Conservation (phyloP, 2,329 filamentous ascomycete species). For the Tolypocladium endophyticum region DNA sequence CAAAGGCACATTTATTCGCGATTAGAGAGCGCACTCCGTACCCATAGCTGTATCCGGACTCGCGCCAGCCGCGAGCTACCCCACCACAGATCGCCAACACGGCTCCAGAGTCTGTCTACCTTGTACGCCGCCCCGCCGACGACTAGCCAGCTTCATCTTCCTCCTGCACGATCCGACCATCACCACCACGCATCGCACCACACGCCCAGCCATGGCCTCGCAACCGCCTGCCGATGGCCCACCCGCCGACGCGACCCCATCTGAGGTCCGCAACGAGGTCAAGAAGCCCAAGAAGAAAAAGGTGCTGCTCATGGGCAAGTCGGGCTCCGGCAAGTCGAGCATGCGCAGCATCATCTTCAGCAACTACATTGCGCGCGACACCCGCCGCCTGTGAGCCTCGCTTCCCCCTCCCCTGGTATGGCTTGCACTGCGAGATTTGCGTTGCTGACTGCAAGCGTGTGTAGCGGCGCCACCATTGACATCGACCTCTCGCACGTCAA, state of each 20-base stretch:
- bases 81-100: not conserved
- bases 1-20: too few relatives aligned
- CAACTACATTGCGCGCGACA: slow-evolving; percentile 96
- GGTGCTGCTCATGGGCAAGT: slow-evolving; percentile 87
- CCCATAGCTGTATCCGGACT: too few relatives aligned
- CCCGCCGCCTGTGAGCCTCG: slow-evolving; percentile 57
- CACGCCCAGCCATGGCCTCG: slow-evolving; percentile 4
- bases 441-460: not conserved
- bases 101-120: not conserved
- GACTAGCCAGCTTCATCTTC: not conserved
- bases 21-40: too few relatives aligned
- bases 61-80: not conserved
- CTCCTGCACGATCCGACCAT: not conserved
- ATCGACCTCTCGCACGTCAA: slow-evolving; percentile 98
- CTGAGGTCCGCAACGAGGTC: slow-evolving; percentile 36
- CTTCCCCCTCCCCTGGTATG: not conserved
- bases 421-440: not conserved
- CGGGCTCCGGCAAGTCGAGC: slow-evolving; percentile 91
- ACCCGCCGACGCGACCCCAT: not conserved
- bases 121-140: not conserved
- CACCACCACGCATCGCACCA: not conserved
- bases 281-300: slow-evolving; percentile 76
- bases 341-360: slow-evolving; percentile 99
- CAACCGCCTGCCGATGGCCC: not conserved
- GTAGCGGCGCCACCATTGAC: slow-evolving; percentile 83